phyloP scores from a whole-genome alignment of 1,139 yeast species.

The Pichia sp. region DNA sequence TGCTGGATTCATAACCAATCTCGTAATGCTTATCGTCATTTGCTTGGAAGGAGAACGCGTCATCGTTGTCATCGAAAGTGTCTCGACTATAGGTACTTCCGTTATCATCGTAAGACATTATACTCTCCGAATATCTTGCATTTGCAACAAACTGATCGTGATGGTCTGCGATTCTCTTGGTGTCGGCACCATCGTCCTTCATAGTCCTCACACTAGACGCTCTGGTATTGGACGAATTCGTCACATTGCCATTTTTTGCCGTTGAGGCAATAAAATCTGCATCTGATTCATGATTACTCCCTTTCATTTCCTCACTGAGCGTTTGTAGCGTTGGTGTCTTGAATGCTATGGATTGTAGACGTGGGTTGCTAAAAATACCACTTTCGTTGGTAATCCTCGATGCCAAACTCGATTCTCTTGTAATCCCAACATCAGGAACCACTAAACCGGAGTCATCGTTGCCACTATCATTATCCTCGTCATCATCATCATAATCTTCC shows the following conservation, averaged over 20 bases:
- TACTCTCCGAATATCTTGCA: slow-evolving; percentile 11
- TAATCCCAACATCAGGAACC: slow-evolving; percentile 11
- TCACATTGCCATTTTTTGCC: too few relatives aligned
- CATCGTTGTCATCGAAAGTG: slow-evolving; percentile 14
- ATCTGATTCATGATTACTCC: too few relatives aligned
- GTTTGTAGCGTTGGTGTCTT: slow-evolving; percentile 8
- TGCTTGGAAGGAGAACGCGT: slow-evolving; percentile 17
- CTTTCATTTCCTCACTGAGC: too few relatives aligned
- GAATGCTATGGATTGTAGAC: slow-evolving; percentile 5
- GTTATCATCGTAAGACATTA: slow-evolving; percentile 9
- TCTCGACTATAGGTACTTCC: too few relatives aligned
- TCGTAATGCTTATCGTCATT: slow-evolving; percentile 18
- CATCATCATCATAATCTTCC: slow-evolving; percentile 1
- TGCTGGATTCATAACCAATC: slow-evolving; percentile 7
- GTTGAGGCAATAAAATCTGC: too few relatives aligned
- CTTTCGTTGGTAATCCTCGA: slow-evolving; percentile 13
- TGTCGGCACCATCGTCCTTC: background rate
- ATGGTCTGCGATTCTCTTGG: slow-evolving; percentile 4
- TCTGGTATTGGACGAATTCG: too few relatives aligned
- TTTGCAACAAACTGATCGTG: slow-evolving; percentile 10
- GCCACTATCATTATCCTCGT: slow-evolving; percentile 1
- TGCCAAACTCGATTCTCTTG: slow-evolving; percentile 13
- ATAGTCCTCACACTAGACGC: slow-evolving; percentile 5
- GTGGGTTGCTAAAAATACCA: slow-evolving; percentile 9
- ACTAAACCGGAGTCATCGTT: slow-evolving; percentile 4